phyloP scores from a whole-genome alignment of 2,329 filamentous ascomycete genomes.

The Neonectria sp. region DNA sequence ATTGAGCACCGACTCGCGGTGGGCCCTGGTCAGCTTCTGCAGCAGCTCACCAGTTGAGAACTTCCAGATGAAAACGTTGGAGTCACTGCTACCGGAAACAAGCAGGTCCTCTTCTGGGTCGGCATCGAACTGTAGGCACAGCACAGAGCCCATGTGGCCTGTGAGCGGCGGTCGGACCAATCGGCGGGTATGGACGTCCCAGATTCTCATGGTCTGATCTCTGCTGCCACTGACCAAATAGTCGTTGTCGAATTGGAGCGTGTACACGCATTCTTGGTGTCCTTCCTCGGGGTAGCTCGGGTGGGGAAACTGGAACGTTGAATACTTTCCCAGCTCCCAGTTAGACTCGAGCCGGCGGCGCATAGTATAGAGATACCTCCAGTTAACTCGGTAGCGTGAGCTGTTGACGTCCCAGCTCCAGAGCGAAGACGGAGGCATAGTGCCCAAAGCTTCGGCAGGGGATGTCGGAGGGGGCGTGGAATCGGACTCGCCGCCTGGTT shows the following conservation, averaged over 20 bases:
- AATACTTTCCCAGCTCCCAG: conserved; percentile 87
- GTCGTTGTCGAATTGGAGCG: conserved; percentile 88
- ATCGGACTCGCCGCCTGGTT: conserved; percentile 52
- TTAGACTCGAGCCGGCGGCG: conserved; percentile 88
- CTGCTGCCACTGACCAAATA: conserved; percentile 95
- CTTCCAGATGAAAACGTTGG: conserved; percentile 89
- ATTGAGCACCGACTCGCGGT: conserved; percentile 93
- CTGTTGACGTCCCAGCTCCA: conserved; percentile 66
- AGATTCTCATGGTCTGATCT: conserved; percentile 89
- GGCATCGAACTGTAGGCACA: conserved; percentile 96
- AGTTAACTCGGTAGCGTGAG: conserved; percentile 80
- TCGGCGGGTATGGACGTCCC: conserved; percentile 87
- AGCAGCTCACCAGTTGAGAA: conserved; percentile 92
- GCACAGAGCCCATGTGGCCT: conserved; percentile 87
- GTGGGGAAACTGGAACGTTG: conserved; percentile 92
- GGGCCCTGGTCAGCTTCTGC: conserved; percentile 82
- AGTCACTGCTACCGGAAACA: conserved; percentile 96
- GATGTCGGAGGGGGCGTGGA: conserved; percentile 50
- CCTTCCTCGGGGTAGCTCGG: conserved; percentile 85
- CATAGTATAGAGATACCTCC: conserved; percentile 94
- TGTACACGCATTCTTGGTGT: conserved; percentile 94
- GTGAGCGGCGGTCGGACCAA: conserved; percentile 80
- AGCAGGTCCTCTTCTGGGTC: conserved; percentile 90
- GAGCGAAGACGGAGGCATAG: conserved; percentile 61
- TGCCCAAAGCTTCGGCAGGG: conserved; percentile 47